Evolutionary conservation across 202 grass and related monocot species (phyloP), one percentile per base, ranked within the genome.

Genomic region (Elaeis oleifera): DNA sequence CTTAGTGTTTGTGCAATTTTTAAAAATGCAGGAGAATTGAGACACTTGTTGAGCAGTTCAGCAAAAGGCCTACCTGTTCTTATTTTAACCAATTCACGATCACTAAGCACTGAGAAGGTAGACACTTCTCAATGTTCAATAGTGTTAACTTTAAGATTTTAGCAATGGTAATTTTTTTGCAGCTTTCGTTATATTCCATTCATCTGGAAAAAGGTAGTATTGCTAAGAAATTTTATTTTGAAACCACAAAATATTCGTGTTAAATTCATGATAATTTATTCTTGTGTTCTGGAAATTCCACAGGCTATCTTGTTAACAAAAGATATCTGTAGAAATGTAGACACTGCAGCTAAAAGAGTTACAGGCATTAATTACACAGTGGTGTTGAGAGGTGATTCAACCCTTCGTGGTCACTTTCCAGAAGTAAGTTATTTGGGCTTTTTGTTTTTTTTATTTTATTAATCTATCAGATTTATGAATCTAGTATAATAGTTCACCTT

Each of bases 381-480:
- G 51, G 87, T 96, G 31, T 82, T 96, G 70, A 80, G 91, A 77
- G 91, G 91, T 61, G 91, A 96, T 88, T 96, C 91, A 75, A 96
- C 87, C 67, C 74, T 96, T 65, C 81, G 91, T 64, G 91, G 91
- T 58, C 87, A 96, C 78, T 96, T 96, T 74, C 91, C 87, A 32
- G 87, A 96, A 81, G 91, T 96, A 76, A 79, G 50, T 51, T 18
- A 76, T 58, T 48, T 58, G 59, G 59, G 9, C 23, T n/a, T 21
- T 14, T 6, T 53, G 23, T 21, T 16, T 66, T 68, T 71, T 44
- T 49, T 44, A 16, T 17, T 29, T 60, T 44, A 13, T 44, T 44
- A 13, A 44, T 44, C 36, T 14, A 13, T 44, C 6, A 11, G 8
- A 44, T 13, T 44, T 44, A 36, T 36, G 32, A 8, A 36, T 36